Percentiles rank a stretch among this genome's conserved stretches.
Evolutionary conservation across 805 yeast genomes (phyloP).

Genomic region (Pichia pseudocactophila): DNA sequence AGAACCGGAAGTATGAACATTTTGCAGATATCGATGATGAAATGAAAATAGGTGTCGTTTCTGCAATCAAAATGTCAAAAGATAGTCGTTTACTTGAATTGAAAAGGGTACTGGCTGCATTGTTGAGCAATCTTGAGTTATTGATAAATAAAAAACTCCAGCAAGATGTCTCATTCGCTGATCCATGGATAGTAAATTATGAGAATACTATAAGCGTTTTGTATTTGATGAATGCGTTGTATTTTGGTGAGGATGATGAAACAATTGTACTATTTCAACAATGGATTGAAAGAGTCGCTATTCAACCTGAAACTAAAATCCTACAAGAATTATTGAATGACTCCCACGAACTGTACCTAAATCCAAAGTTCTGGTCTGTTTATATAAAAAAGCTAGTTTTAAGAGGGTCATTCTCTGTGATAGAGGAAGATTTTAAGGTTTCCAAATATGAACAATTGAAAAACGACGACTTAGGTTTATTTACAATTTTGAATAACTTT

Average conservation of each 20-base stretch:
- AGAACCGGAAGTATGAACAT: conserved; percentile 33
- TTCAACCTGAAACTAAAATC: conserved; percentile 48
- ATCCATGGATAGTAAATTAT: conserved; percentile 21
- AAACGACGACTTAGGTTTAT: conserved; percentile 25
- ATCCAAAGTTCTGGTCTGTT: conserved; percentile 53
- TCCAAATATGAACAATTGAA: conserved; percentile 35
- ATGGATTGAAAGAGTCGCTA: conserved; percentile 67
- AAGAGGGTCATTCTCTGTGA: conserved; percentile 55
- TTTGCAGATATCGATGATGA: conserved; percentile 15
- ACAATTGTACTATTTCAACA: conserved; percentile 38
- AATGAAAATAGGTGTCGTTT: conserved; percentile 24
- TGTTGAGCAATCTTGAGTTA: conserved; percentile 24
- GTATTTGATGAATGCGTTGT: conserved; percentile 48
- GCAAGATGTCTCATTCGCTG: conserved; percentile 14
- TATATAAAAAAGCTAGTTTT: conserved; percentile 46
- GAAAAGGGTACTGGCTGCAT: conserved; percentile 17
- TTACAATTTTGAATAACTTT: conserved; percentile 34
- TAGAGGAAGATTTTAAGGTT: conserved; percentile 37
- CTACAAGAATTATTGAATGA: conserved; percentile 36
- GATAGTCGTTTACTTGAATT: conserved; percentile 31
- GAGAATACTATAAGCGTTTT: conserved; percentile 42
- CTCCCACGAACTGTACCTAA: conserved; percentile 36
- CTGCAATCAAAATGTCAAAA: conserved; percentile 27
- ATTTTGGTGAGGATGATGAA: conserved; percentile 34
- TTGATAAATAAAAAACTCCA: conserved; percentile 25